Conservation (phyloP, 495 filamentous ascomycete species). For the Podospora bellae-mahoneyi region DNA sequence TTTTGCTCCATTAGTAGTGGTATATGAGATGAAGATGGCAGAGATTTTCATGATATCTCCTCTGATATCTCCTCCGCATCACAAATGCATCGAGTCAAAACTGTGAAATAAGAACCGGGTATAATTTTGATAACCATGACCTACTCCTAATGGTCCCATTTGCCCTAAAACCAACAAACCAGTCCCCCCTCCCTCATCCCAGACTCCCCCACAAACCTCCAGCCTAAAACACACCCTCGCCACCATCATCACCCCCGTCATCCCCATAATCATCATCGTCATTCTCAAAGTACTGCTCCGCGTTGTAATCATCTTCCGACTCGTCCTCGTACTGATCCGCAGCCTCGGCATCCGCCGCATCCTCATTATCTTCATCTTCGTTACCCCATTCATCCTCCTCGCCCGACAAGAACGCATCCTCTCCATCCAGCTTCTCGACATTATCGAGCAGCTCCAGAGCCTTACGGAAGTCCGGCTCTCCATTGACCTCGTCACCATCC, state of each 20-base stretch:
- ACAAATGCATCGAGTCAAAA: background rate
- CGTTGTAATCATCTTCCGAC: conserved; percentile 53
- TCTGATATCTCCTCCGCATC: background rate
- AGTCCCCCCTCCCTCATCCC: no score
- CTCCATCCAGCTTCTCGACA: conserved; percentile 41
- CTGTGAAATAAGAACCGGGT: background rate
- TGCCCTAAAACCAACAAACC: no score
- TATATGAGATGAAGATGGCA: no score
- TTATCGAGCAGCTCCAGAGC: conserved; percentile 36
- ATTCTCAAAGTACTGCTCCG: conserved; percentile 53
- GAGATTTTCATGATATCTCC: no score
- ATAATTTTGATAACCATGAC: conserved; percentile 3
- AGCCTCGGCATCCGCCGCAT: conserved; percentile 41
- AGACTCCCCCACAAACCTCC: no score
- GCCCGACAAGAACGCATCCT: conserved; percentile 35
- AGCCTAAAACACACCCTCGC: conserved; percentile 24
- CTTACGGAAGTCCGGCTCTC: conserved; percentile 30
- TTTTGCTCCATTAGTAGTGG: no score
- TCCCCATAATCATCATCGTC: conserved; percentile 49
- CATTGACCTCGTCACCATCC: conserved; percentile 19
- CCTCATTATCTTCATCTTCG: conserved; percentile 35
- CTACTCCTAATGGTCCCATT: background rate
- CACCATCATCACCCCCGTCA: conserved; percentile 46
- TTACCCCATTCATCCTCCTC: conserved; percentile 46
- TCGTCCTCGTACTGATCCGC: conserved; percentile 48